phyloP scores from a whole-genome alignment of 192 early-diverging fungal genomes.

The Coemansia sp. region DNA sequence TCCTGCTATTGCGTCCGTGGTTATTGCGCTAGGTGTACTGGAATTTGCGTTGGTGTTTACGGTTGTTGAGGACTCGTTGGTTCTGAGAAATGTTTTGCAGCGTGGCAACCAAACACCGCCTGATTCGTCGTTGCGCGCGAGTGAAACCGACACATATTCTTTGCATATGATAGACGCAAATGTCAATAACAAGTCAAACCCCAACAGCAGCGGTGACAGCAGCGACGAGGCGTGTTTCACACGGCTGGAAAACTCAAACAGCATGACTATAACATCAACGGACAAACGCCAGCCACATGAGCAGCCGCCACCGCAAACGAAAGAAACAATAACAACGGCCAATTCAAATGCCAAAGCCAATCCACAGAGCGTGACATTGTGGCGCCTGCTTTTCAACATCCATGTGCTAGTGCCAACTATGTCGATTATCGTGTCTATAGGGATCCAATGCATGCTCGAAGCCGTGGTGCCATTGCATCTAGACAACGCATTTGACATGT shows the following conservation, averaged over 20 bases:
- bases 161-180: neutral
- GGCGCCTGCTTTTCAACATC: constrained; percentile 14
- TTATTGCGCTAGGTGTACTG: constrained; percentile 27
- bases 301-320: neutral
- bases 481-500: constrained; percentile 16
- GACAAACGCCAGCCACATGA: constrained; percentile 6
- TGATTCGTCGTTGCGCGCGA: neutral
- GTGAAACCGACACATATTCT: neutral
- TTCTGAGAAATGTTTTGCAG: neutral
- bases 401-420: constrained; percentile 28
- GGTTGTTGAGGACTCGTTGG: constrained; percentile 30
- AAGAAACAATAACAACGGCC: neutral
- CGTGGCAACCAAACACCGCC: neutral
- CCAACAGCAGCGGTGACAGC: neutral
- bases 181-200: neutral
- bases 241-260: neutral
- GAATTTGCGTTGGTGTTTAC: constrained; percentile 21
- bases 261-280: neutral
- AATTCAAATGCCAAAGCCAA: neutral
- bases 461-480: constrained; percentile 30
- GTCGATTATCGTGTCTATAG: constrained; percentile 18
- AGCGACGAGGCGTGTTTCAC: neutral
- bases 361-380: constrained; percentile 13
- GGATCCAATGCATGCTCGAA: constrained; percentile 39
- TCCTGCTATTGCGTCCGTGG: constrained; percentile 20